Evolutionary conservation across 768 basidiomycete genomes (phyloP).

Genomic region (Hericium alpestre): DNA sequence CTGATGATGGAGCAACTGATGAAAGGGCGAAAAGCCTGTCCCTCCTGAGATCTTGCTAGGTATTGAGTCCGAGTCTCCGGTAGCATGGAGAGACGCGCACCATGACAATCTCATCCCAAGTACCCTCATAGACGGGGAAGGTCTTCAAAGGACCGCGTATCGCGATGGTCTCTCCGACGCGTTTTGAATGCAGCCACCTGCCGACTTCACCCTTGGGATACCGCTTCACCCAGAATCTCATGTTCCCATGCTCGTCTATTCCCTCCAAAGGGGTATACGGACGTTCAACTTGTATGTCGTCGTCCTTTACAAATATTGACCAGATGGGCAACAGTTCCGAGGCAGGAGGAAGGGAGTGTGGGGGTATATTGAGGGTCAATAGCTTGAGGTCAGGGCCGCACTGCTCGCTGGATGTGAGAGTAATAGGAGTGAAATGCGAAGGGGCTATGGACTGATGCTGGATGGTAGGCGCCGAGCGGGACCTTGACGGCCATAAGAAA

Average conservation of each 20-base stretch:
- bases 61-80: background rate
- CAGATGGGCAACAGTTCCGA: conserved; percentile 37
- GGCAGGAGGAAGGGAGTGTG: conserved; percentile 17
- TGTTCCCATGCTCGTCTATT: conserved; percentile 51
- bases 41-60: conserved; percentile 67
- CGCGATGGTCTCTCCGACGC: conserved; percentile 57
- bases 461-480: conserved; percentile 34
- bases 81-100: conserved; percentile 25
- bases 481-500: conserved; percentile 40
- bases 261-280: conserved; percentile 77
- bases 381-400: conserved; percentile 54
- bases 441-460: conserved; percentile 19
- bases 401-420: conserved; percentile 40
- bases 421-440: conserved; percentile 43
- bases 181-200: conserved; percentile 69
- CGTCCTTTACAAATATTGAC: conserved; percentile 76
- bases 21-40: conserved; percentile 80
- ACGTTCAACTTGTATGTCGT: conserved; percentile 80
- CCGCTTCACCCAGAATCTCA: conserved; percentile 74
- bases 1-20: conserved; percentile 55
- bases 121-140: conserved; percentile 43
- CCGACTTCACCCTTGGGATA: conserved; percentile 74
- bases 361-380: conserved; percentile 49
- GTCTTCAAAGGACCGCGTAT: conserved; percentile 68
- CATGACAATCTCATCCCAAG: conserved; percentile 78